phyloP scores from a whole-genome alignment of 176 grass and related monocot genomes.

The Rhynchospora pubera region DNA sequence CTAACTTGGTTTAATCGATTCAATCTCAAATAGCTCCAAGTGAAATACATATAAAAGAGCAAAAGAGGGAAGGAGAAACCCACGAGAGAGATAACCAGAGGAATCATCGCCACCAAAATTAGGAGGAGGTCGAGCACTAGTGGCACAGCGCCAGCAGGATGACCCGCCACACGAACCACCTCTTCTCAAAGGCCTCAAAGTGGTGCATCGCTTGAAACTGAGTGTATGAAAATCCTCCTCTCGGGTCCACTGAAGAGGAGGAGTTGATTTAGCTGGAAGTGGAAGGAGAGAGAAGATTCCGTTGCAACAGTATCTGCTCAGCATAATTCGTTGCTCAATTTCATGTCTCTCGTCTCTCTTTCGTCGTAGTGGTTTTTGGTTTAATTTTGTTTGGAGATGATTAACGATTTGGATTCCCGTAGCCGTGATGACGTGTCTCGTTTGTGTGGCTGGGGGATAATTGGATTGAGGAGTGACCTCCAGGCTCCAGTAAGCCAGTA shows the following conservation, averaged over 20 bases:
- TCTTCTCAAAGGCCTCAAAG: not conserved
- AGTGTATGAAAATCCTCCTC: not conserved
- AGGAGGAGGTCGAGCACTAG: conserved; percentile 14
- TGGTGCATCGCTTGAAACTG: not conserved
- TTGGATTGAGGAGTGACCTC: too few relatives aligned
- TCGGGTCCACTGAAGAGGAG: not conserved
- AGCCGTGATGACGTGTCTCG: not conserved
- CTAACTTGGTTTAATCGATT: not conserved
- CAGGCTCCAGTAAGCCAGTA: too few relatives aligned
- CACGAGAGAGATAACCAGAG: conserved; percentile 10
- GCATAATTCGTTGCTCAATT: too few relatives aligned
- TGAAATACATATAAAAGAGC: not conserved
- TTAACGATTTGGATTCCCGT: not conserved
- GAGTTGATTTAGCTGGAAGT: not conserved
- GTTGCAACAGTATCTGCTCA: not conserved
- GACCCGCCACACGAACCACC: not conserved
- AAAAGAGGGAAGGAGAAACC: not conserved
- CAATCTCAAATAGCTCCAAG: not conserved
- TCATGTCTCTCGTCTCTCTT: conserved; percentile 11
- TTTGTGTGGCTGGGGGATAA: not conserved
- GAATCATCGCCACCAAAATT: conserved; percentile 8
- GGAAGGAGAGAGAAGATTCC: not conserved
- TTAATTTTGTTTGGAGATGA: not conserved
- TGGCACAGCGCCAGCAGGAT: not conserved
- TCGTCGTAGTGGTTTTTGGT: not conserved